Evolutionary conservation across 805 yeast genomes (phyloP), one percentile per base, ranked within the genome.

Genomic region (Candida parachauliodes): DNA sequence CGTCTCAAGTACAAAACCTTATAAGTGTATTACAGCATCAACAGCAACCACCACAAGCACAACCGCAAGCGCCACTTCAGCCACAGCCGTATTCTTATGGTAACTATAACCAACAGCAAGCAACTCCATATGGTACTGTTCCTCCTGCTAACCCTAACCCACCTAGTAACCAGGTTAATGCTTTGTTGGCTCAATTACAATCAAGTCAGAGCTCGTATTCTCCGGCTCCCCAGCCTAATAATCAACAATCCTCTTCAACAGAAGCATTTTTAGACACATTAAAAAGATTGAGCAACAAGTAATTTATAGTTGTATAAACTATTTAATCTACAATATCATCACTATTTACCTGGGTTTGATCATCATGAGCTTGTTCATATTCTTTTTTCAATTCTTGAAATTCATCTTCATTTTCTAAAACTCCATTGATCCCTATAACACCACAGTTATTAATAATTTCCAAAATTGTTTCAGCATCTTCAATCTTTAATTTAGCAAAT

Each of bases 361-460:
- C 43, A n/a, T 44, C 44, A 9, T 26, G 31, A 15, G 22, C 40
- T 14, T 44, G 41, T 24, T 42, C 34, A 8, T 25, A 36, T 41
- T 77, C 75, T 39, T 74, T 62, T 48, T 74, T 70, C 37, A 76
- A 57, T 41, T 70, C 66, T 38, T 74, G 59, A 58, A 83, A 85
- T 40, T 85, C 86, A 15, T 74, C 66, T 53, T 83, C 88, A 54
- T 83, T 77, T 47, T 85, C 93, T 37, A 84, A 59, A 25, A 82
- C 61, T 0, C 83, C 95, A 48, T 80, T 84, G 27, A 91, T 79
- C 24, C 91, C 88, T 52, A 91, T 80, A 22, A 88, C 88, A 8
- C 86, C 88, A 52, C 88, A 83, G 51, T 81, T 78, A 48, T 87
- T 83, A 52, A 91, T 81, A 35, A 77, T 57, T 43, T 81, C 89